Evolutionary conservation across 257 asterid species (phyloP).

Genomic region (Przewalskia tangutica): DNA sequence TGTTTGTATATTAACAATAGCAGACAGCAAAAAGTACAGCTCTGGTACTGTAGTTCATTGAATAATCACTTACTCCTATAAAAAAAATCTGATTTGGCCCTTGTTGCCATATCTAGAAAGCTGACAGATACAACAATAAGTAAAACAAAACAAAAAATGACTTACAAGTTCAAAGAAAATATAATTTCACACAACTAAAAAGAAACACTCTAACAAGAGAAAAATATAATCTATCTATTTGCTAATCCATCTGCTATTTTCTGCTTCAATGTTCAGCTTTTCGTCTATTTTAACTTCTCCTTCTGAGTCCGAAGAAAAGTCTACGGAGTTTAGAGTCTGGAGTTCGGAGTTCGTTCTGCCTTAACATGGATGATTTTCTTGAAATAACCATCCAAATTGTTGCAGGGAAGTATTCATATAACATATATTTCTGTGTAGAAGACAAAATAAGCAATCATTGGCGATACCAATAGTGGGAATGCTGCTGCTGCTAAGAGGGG

Average conservation of each 20-base stretch:
- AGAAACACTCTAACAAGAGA: slow-evolving; percentile 13
- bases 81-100: background rate
- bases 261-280: slow-evolving; percentile 21
- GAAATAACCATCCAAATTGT: background rate
- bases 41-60: background rate
- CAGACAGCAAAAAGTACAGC: background rate
- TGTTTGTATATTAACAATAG: background rate
- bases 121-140: background rate
- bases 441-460: background rate
- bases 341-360: background rate
- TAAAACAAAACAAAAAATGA: slow-evolving; percentile 1
- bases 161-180: slow-evolving; percentile 15
- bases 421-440: background rate
- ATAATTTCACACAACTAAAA: slow-evolving; percentile 38
- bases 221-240: slow-evolving; percentile 21
- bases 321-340: background rate
- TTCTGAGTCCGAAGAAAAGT: background rate
- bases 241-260: background rate
- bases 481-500: slow-evolving; percentile 19
- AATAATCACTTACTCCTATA: background rate
- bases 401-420: slow-evolving; percentile 4
- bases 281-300: background rate
- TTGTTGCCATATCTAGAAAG: background rate
- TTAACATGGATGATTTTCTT: background rate
- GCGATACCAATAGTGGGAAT: background rate